phyloP scores from a whole-genome alignment of 371 early-diverging fungal genomes.

The Lichtheimia ramosa region DNA sequence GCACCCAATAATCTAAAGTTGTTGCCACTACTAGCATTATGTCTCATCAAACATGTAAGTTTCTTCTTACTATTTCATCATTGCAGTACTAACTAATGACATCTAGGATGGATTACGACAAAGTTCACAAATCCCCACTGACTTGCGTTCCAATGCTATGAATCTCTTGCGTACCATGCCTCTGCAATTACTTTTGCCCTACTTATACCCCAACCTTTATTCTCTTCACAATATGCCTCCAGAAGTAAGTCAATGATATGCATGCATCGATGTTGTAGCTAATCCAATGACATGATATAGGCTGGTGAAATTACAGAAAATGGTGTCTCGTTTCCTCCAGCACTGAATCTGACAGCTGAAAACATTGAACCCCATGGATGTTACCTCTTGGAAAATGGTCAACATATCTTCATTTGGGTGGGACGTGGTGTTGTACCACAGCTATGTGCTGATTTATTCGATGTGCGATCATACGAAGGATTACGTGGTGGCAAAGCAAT shows the following conservation, averaged over 20 bases:
- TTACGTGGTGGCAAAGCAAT: slow-evolving; percentile 65
- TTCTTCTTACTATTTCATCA: no score
- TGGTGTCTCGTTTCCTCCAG: slow-evolving; percentile 70
- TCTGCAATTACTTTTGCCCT: slow-evolving; percentile 74
- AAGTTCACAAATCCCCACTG: slow-evolving; percentile 72
- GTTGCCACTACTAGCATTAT: slow-evolving; percentile 83
- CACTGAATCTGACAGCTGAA: slow-evolving; percentile 83
- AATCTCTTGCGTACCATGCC: slow-evolving; percentile 76
- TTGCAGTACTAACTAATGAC: no score
- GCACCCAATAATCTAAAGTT: slow-evolving; percentile 84
- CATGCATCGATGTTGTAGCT: neutral
- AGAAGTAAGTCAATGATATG: slow-evolving; percentile 43
- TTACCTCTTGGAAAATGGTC: slow-evolving; percentile 83
- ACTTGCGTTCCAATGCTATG: slow-evolving; percentile 72
- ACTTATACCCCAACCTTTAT: slow-evolving; percentile 79
- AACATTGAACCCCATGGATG: slow-evolving; percentile 81
- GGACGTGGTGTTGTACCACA: slow-evolving; percentile 79
- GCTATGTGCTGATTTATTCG: slow-evolving; percentile 71
- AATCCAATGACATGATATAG: slow-evolving; percentile 10
- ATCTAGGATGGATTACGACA: slow-evolving; percentile 61
- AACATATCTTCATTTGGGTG: slow-evolving; percentile 88
- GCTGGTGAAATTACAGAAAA: slow-evolving; percentile 61
- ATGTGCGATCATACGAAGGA: slow-evolving; percentile 59
- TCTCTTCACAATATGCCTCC: slow-evolving; percentile 83
- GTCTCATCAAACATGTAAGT: slow-evolving; percentile 75